These are phyloP conservation scores for Xerocomellus intermedius DNA, from an alignment of 768 basidiomycete species.

Conservation along the genomic window DNA sequence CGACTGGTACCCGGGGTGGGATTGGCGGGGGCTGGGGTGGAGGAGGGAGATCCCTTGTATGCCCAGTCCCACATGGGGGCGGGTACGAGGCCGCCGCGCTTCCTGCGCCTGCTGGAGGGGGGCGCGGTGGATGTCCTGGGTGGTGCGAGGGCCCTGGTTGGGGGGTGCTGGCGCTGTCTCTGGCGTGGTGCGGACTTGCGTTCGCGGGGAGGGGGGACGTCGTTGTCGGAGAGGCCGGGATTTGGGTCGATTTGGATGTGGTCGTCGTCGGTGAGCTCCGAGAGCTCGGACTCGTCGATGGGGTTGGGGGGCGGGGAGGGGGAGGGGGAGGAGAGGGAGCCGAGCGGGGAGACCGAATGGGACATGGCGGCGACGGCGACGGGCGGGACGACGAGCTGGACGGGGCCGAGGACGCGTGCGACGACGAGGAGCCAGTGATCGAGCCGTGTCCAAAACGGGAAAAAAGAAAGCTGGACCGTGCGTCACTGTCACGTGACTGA, in stretches of 20 bases:
- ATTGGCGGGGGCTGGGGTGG: constrained; percentile 2
- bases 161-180: constrained; percentile 9
- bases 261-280: constrained; percentile 82
- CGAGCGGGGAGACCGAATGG: constrained; percentile 39
- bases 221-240: constrained; percentile 26
- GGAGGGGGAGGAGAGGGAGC: constrained; percentile 68
- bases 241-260: constrained; percentile 36
- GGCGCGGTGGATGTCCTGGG: constrained; percentile 1
- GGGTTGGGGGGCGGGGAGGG: constrained; percentile 51
- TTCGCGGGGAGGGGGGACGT: constrained; percentile 19
- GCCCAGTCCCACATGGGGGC: constrained; percentile 89
- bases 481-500: constrained; percentile 18
- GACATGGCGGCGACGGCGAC: constrained; percentile 14
- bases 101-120: constrained; percentile 38
- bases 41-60: constrained; percentile 39
- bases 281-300: constrained; percentile 67
- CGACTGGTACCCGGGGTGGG: constrained; percentile 2
- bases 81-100: constrained; percentile 69
- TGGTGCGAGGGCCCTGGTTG: neutral
- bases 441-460: constrained; percentile 15
- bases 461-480: constrained; percentile 21
- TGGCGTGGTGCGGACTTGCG: constrained; percentile 12
- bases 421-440: constrained; percentile 24
- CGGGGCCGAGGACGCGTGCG: constrained; percentile 17
- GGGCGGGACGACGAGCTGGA: neutral